Evolutionary conservation across 257 asterid species (phyloP).

Genomic region (Solanum chaucha): DNA sequence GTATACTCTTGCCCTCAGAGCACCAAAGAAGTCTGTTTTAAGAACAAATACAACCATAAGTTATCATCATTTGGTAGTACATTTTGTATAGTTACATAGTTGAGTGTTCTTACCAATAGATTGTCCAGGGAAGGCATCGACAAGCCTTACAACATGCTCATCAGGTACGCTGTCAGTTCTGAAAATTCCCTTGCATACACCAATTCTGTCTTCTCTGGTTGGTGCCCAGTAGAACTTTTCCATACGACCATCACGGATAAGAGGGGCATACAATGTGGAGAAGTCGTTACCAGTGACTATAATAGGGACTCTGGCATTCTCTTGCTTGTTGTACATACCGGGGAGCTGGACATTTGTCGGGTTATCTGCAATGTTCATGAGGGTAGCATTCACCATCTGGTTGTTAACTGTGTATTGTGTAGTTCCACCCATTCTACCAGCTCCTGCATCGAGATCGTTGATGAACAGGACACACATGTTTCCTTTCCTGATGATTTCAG

Average conservation of each 20-base stretch:
- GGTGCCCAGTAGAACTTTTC: constrained; percentile 98
- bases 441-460: constrained; percentile 89
- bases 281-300: constrained; percentile 80
- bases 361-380: constrained; percentile 88
- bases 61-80: not conserved
- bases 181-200: constrained; percentile 80
- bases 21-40: constrained; percentile 73
- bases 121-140: constrained; percentile 84
- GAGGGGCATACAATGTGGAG: constrained; percentile 79
- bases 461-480: constrained; percentile 80
- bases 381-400: constrained; percentile 92
- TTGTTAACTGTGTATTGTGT: constrained; percentile 90
- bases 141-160: constrained; percentile 41
- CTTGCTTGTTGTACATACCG: constrained; percentile 94
- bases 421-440: constrained; percentile 84
- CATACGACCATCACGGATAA: constrained; percentile 94
- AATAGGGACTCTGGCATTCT: constrained; percentile 75
- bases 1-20: constrained; percentile 78
- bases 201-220: constrained; percentile 74
- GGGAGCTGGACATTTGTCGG: constrained; percentile 91
- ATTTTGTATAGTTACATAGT: not conserved
- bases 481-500: constrained; percentile 69
- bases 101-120: constrained; percentile 48
- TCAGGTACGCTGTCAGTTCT: constrained; percentile 43
- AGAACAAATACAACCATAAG: not conserved